Evolutionary conservation across 2,329 filamentous ascomycete genomes (phyloP).

Genomic region (Pezizomycotina sp.): DNA sequence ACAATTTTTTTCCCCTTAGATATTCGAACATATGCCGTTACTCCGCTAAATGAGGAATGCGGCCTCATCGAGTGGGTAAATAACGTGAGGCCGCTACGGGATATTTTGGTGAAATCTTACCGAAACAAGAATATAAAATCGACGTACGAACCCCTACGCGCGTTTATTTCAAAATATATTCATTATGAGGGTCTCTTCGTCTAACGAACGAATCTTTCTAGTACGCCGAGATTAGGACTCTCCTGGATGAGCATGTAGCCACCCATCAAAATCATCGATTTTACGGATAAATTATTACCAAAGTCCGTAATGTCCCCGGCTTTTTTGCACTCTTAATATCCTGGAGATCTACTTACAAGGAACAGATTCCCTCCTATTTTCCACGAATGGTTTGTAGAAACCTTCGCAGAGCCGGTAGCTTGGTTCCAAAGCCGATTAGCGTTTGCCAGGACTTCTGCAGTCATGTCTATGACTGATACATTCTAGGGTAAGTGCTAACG

Average conservation of each 20-base stretch:
- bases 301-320: constrained; percentile 26
- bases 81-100: constrained; percentile 80
- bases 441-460: constrained; percentile 85
- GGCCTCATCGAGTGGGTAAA: constrained; percentile 98
- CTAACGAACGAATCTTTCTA: constrained; percentile 5
- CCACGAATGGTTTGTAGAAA: constrained; percentile 87
- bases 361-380: constrained; percentile 66
- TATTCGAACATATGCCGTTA: constrained; percentile 94
- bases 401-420: constrained; percentile 77
- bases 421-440: constrained; percentile 82
- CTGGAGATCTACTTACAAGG: constrained; percentile 26
- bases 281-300: constrained; percentile 48
- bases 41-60: constrained; percentile 91
- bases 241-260: constrained; percentile 47
- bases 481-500: constrained; percentile 43
- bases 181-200: too few species aligned
- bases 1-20: constrained; percentile 32
- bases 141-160: too few species aligned
- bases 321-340: background rate
- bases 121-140: constrained; percentile 50
- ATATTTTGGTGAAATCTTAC: constrained; percentile 70
- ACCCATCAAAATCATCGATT: constrained; percentile 46
- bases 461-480: constrained; percentile 99
- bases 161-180: too few species aligned
- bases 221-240: constrained; percentile 28